Evolutionary conservation across 2,329 filamentous ascomycete species (phyloP), one percentile per base, ranked within the genome.

Genomic region (Acrocalymma vagum): DNA sequence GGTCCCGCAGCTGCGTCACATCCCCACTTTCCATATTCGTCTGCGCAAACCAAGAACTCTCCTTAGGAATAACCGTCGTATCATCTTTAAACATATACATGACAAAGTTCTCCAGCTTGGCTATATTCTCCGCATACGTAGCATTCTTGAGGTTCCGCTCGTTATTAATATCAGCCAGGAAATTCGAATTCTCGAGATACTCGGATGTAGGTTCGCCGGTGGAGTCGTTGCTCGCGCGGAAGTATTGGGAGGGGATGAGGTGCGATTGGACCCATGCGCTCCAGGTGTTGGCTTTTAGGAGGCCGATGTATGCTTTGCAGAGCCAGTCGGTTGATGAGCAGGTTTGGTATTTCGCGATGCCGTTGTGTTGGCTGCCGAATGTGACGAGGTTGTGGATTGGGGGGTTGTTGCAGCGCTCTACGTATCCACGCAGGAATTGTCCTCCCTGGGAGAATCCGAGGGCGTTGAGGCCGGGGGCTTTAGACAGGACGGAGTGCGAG

Each of bases 361-460:
- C 94, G 69, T 93, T 94, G 73, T 96, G 92, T 74, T 95, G 92
- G 62, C 85, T 87, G 50, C 92, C 92, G 60, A 94, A 95, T 2
- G 92, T 96, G 50, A 96, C 81, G 24, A 96, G 81, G 65, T 83
- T 92, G 53, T 84, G 81, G 9, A 96, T 82, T 4, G 83, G 85
- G 0, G 90, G 86, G 22, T 60, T 62, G 68, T 91, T 94, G 78
- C 94, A 99, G 28, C 90, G 82, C 78, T 99, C 85, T 51, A 96
- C 78, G 67, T 95, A 92, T 16, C 81, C 94, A 44, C 94, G 85
- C n/a, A 99, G 81, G 75, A 99, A 96, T 69, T 96, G 90, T 1
- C 94, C 94, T 50, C 94, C 94, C 71, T 99, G 94, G 10, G 88
- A 94, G 77, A 99, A 96, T 18, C 94, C 94, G 23, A 99, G 75